Base-by-base conservation (phyloP, 2,329 filamentous ascomycete species). In the Fusarium sambucinum region DNA sequence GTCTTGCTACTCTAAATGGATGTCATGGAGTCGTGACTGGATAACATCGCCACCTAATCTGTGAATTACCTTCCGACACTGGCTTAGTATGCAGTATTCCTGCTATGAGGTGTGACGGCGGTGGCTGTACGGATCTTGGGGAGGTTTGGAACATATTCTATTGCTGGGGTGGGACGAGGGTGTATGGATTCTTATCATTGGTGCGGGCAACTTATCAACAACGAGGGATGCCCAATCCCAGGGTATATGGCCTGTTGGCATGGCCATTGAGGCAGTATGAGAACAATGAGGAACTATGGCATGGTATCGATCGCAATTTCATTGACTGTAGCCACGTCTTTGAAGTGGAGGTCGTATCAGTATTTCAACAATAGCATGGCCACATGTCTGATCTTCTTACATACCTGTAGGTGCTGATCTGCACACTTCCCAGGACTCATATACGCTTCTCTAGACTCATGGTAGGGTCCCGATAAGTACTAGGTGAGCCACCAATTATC, bases 1-100 rank as follows among this genome's bases (percentile, higher is more conserved):
- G 14, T 14, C 3, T 35, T 2, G 46, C 46, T 11, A 3, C 5
- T 5, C 16, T 47, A 4, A 0, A 0, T 4, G 3, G n/a, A 13
- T 48, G 17, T 16, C 1, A 13, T n/a, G 19, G 10, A 3, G 17
- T 10, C 5, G 17, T 17, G 17, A 11, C 0, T 10, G 46, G 23
- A 5, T 33, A 21, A 37, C 11, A 17, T 29, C 2, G 2, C 2
- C 8, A 38, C 16, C 12, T 51, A 5, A 21, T 17, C 6, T 51
- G 47, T 10, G 17, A 51, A 0, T 23, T 17, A 2, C 33, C 23
- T 27, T 38, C 47, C 3, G 5, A 27, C 6, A 17, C 32, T 19
- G 47, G 23, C 7, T 29, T 29, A 13, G 25, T 27, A 1, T 50
- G 33, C 17, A 21, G 25, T 25, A 37, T 27, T 3, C 32, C 21